Base-by-base conservation (phyloP, 495 filamentous ascomycete species). In the Penicillium cataractarum region DNA sequence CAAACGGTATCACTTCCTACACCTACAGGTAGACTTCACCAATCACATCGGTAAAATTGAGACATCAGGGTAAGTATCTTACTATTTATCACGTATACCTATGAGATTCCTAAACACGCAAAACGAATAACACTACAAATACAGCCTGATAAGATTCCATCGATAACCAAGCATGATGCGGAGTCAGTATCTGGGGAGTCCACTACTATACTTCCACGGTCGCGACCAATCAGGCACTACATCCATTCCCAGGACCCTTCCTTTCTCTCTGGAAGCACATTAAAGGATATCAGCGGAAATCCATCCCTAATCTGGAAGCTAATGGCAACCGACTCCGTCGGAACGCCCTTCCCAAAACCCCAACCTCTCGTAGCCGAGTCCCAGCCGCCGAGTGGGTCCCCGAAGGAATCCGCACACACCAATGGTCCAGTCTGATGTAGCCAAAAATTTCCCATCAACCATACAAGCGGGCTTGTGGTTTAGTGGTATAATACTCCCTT, bases 401-500 rank as follows among this genome's bases (percentile, higher is more conserved):
- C n/a, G 21, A 54, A 12, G n/a, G 51, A 21, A 35, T 54, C 29
- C 19, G 29, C 17, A 32, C 51, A 15, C 51, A 29, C 24, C 3
- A 15, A 22, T 54, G 26, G n/a, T 17, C 22, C 17, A 4, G 17
- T 7, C 17, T 61, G 37, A 64, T 32, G 5, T 15, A 46, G 40
- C 63, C 40, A n/a, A 17, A 57, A 24, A 10, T 13, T 4, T 0
- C 12, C 1, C 5, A 0, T 1, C 37, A 42, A 37, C 55, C 62
- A 72, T 39, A 37, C 65, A 65, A 68, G n/a, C 66, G 74, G 74
- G 74, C 72, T 73, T 76, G 74, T 78, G 75, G 75, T 78, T 75
- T 78, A 78, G 75, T 78, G 75, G 75, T 76, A 78, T 78, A 76
- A 77, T 72, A 71, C 71, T 66, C 71, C 67, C 71, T 80, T 80